A percentile compares a stretch with the other conserved stretches of the same genome.
Conservation (phyloP, 192 early-diverging fungal species). For the Backusella liffmaniae region DNA sequence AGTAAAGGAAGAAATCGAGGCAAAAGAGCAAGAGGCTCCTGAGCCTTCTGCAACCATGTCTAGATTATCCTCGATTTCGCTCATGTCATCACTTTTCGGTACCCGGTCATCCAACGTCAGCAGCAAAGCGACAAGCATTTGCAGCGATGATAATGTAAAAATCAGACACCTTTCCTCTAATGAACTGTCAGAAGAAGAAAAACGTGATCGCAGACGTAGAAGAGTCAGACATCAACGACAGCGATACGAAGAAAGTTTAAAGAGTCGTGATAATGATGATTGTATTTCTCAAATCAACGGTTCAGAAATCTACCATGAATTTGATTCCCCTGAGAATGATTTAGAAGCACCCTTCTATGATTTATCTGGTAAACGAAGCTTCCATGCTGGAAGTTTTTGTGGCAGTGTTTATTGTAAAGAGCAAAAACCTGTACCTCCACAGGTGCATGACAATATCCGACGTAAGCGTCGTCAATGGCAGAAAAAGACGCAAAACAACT, state of each 20-base stretch:
- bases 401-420: constrained; percentile 7
- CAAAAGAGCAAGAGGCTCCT: not conserved
- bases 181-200: not conserved
- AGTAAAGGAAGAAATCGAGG: not conserved
- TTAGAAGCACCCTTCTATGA: constrained; percentile 1
- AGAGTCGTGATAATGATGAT: constrained; percentile 9
- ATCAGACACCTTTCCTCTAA: not conserved
- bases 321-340: not conserved
- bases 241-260: constrained; percentile 3
- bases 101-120: not conserved
- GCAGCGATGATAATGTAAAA: not conserved
- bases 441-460: not conserved
- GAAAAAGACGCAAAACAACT: not conserved
- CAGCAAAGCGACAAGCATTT: not conserved
- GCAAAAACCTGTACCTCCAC: not conserved
- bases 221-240: constrained; percentile 9
- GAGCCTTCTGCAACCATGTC: constrained; percentile 12
- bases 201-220: constrained; percentile 16
- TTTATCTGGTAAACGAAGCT: constrained; percentile 7
- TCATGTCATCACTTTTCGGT: constrained; percentile 24
- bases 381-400: constrained; percentile 11
- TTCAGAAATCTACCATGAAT: not conserved
- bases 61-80: constrained; percentile 20
- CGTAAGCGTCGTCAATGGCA: constrained; percentile 7
- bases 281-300: constrained; percentile 5